These are phyloP conservation scores for Leishmania aethiopica DNA, from an alignment of 208 protist species.

Conservation along the genomic window DNA sequence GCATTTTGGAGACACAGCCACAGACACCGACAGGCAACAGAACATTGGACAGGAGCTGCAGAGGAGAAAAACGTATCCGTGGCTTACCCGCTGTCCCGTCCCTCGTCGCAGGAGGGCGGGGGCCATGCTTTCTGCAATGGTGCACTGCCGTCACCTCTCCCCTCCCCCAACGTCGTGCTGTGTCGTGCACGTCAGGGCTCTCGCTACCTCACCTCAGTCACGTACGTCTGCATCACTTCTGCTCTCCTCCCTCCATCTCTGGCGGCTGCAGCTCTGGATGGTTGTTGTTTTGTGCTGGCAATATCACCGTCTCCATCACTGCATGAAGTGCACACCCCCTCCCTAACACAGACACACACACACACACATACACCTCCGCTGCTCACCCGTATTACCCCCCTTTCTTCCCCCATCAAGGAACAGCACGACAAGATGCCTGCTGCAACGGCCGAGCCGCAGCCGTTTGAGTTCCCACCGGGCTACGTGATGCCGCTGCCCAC, in stretches of 20 bases:
- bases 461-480: slow-evolving; percentile 37
- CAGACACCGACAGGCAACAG: neutral
- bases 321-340: neutral
- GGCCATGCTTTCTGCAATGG: neutral
- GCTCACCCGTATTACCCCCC: neutral
- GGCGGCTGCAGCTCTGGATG: neutral
- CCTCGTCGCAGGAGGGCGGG: neutral
- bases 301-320: neutral
- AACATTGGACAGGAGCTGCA: neutral
- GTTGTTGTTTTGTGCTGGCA: too few species aligned
- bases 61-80: neutral
- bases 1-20: too few species aligned
- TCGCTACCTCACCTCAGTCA: neutral
- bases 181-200: neutral
- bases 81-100: neutral
- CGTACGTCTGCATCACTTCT: neutral
- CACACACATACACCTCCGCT: neutral
- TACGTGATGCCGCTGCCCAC: slow-evolving; percentile 59
- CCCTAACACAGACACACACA: neutral
- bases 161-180: neutral
- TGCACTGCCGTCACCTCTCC: neutral
- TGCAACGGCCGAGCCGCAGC: slow-evolving; percentile 25
- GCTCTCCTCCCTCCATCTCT: neutral
- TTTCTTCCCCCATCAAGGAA: neutral
- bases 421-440: neutral